Percentiles rank a stretch among this genome's conserved stretches.
These are phyloP conservation scores for Lojkania enalia DNA, from an alignment of 2,329 filamentous ascomycete species.

Conservation along the genomic window DNA sequence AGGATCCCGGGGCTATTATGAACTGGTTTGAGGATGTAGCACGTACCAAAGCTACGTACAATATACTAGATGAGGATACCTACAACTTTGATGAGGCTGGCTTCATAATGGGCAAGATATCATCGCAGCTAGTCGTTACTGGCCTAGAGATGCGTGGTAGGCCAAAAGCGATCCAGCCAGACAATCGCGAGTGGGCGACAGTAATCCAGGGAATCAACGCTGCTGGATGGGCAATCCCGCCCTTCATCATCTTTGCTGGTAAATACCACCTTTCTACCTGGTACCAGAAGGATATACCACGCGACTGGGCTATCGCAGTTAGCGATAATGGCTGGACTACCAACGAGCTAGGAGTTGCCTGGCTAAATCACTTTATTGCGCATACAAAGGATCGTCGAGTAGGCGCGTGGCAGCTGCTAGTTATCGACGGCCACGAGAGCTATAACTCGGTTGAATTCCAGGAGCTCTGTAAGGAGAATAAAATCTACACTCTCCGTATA, in stretches of 20 bases:
- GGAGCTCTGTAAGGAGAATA: constrained; percentile 38
- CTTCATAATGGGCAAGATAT: constrained; percentile 10
- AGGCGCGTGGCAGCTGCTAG: constrained; percentile 39
- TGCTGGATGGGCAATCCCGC: constrained; percentile 13
- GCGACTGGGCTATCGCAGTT: constrained; percentile 32
- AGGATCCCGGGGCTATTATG: constrained; percentile 4
- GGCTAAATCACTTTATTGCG: constrained; percentile 43
- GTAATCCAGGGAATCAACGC: constrained; percentile 5
- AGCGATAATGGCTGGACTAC: constrained; percentile 42
- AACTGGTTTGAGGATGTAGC: constrained; percentile 9
- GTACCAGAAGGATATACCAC: constrained; percentile 15
- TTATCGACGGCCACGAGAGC: constrained; percentile 46
- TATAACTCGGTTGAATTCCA: constrained; percentile 43
- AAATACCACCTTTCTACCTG: constrained; percentile 13
- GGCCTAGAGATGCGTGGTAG: constrained; percentile 2
- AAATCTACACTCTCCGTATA: constrained; percentile 46
- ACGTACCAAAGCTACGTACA: constrained; percentile 1
- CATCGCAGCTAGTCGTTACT: constrained; percentile 6
- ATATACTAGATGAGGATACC: constrained; percentile 8
- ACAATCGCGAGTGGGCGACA: constrained; percentile 15
- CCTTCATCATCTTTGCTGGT: constrained; percentile 23
- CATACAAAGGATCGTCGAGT: constrained; percentile 27
- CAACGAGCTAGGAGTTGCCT: constrained; percentile 40
- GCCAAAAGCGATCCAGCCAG: constrained; percentile 3
- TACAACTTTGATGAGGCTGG: constrained; percentile 15